Percentiles rank a stretch among this genome's conserved stretches.
phyloP scores from a whole-genome alignment of 371 early-diverging fungal genomes.

The Mucor circinelloides region DNA sequence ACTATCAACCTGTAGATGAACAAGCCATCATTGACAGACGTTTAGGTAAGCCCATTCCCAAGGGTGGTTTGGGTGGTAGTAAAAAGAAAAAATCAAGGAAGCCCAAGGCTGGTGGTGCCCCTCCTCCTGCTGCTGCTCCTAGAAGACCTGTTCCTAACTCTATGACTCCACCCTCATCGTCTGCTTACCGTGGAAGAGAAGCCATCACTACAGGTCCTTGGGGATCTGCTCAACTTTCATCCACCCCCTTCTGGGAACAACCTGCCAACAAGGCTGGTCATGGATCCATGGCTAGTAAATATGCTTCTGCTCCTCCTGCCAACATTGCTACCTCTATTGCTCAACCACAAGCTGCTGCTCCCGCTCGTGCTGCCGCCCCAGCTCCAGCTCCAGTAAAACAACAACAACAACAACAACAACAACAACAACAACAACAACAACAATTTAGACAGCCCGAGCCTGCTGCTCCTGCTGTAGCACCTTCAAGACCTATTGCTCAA shows the following conservation, averaged over 20 bases:
- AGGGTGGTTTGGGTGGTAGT: constrained; percentile 19
- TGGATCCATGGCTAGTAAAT: constrained; percentile 21
- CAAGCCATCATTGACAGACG: constrained; percentile 43
- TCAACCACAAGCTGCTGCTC: background rate
- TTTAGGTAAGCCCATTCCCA: constrained; percentile 33
- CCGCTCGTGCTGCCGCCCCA: background rate
- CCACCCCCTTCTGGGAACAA: constrained; percentile 45
- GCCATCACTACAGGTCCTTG: constrained; percentile 23
- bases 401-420: too few relatives aligned
- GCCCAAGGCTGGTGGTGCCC: constrained; percentile 8
- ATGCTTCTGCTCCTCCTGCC: background rate
- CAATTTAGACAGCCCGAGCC: constrained; percentile 4
- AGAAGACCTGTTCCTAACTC: background rate
- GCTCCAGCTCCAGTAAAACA: background rate
- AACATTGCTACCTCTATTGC: background rate
- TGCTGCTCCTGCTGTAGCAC: background rate
- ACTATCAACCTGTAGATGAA: constrained; percentile 52
- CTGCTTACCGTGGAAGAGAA: constrained; percentile 4
- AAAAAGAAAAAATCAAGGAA: constrained; percentile 19
- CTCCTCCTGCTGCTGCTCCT: constrained; percentile 9
- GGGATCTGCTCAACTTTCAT: constrained; percentile 28
- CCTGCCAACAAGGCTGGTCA: constrained; percentile 12
- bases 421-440: too few relatives aligned
- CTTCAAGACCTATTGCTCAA: background rate
- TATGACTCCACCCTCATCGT: constrained; percentile 15